phyloP scores from a whole-genome alignment of 176 grass and related monocot species.

The Aegilops longissima region DNA sequence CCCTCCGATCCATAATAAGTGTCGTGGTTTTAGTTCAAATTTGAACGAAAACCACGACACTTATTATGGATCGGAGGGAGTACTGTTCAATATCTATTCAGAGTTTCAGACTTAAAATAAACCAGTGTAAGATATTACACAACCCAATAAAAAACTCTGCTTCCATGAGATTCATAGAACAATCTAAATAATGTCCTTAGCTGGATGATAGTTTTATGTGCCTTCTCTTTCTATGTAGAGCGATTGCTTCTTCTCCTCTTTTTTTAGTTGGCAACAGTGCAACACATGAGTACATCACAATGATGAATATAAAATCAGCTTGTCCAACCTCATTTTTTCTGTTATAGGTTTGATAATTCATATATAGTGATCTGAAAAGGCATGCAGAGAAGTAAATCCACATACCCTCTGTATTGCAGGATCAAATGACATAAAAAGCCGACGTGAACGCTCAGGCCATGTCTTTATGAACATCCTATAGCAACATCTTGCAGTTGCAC shows the following conservation, averaged over 20 bases:
- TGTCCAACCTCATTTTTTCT: neutral
- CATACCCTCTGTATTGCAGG: conserved; percentile 83
- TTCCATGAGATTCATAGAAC: conserved; percentile 22
- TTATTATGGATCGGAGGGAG: too few species aligned
- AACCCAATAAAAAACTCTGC: neutral
- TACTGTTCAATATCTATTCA: conserved; percentile 11
- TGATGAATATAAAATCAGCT: conserved; percentile 3
- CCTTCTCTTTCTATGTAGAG: conserved; percentile 8
- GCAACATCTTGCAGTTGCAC: conserved; percentile 75
- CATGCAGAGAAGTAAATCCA: conserved; percentile 28
- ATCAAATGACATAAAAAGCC: conserved; percentile 84
- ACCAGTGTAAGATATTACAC: conserved; percentile 19
- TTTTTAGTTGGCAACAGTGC: neutral
- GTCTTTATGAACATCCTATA: conserved; percentile 85
- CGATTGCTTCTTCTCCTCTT: neutral
- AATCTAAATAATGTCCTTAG: neutral
- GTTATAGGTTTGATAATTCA: neutral
- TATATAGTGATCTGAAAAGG: neutral
- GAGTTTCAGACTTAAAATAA: conserved; percentile 11
- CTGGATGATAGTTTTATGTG: neutral
- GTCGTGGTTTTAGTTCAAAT: too few species aligned
- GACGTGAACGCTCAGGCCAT: conserved; percentile 73
- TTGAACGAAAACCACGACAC: too few species aligned
- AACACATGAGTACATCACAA: neutral
- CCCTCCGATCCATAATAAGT: too few species aligned